Evolutionary conservation across 2,329 filamentous ascomycete genomes (phyloP), one percentile per base, ranked within the genome.

Genomic region (Sporothrix euskadiensis): DNA sequence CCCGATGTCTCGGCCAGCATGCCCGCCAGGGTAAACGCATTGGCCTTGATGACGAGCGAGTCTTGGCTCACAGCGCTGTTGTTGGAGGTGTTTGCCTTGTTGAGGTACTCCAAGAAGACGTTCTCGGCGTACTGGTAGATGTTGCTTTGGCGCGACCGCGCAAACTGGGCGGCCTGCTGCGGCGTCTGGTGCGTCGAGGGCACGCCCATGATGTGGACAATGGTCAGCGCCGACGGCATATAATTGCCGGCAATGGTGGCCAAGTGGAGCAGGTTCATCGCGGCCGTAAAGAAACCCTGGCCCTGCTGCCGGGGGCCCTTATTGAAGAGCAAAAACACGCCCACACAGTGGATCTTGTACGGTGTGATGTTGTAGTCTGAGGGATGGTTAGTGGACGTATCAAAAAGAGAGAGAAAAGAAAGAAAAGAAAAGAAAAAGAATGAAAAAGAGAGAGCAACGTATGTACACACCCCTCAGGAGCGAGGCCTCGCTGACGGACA

Each of bases 21-120:
- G 19, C 80, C 83, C 8, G 80, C 76, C n/a, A 83, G 75, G 0
- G 83, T 83, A 12, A 82, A 80, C 1, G 79, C 80, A 73, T 84
- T 79, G 16, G 82, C 79, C 59, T 78, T 73, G 30, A 65, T 12
- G 72, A 69, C 72, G 12, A 35, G 44, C 26, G 69, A 47, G 4
- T 66, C 59, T 9, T 30, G 19, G 47, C 16, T 35, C 9, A 7
- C 14, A 16, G 1, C 22, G 30, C 22, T 49, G 41, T 14, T 44
- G 9, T 44, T 44, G 12, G 4, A 14, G 2, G 69, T 9, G 44
- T 71, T 72, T 8, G 69, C 19, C 52, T 44, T 16, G 59, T 39
- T 35, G n/a, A 79, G 65, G 32, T 80, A 74, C 14, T 73, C 73
- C 66, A 77, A 72, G 74, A 81, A 79, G 41, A 73, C 76, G n/a